Evolutionary conservation across 306 rosid species (phyloP).

Genomic region (Cucumis melo): DNA sequence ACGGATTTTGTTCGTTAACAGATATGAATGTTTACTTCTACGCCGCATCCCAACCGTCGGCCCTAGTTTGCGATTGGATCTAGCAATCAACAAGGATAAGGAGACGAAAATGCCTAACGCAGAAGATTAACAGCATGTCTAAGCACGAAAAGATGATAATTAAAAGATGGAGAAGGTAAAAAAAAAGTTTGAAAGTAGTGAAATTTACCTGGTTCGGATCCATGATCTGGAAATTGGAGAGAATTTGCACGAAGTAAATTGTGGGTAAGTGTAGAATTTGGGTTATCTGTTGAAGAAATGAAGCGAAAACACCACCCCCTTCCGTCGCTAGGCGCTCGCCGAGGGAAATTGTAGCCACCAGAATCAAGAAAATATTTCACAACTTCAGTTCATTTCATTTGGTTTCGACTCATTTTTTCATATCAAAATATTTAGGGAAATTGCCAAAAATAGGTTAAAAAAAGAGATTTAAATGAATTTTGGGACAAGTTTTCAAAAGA

Average conservation of each 20-base stretch:
- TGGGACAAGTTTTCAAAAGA: too few species aligned
- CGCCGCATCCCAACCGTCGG: neutral
- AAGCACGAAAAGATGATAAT: neutral
- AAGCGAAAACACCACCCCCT: neutral
- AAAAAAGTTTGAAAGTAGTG: neutral
- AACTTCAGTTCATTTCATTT: neutral
- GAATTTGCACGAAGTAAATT: neutral
- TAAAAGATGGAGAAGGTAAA: neutral
- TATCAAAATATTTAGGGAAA: too few species aligned
- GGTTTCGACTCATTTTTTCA: neutral
- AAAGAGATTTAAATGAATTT: too few species aligned
- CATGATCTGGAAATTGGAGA: slow-evolving; percentile 11
- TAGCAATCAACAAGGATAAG: neutral
- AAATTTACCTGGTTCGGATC: slow-evolving; percentile 26
- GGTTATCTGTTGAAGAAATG: neutral
- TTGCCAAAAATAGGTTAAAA: too few species aligned
- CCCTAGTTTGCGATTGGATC: neutral
- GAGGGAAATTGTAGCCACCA: neutral
- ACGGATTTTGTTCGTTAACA: neutral
- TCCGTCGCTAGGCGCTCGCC: neutral
- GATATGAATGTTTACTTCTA: neutral
- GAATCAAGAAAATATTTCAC: neutral
- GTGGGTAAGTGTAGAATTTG: neutral
- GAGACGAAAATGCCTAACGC: neutral
- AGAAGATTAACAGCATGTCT: neutral